These are phyloP conservation scores for Fusarium irregulare DNA, from an alignment of 2,329 filamentous ascomycete species.

Conservation along the genomic window DNA sequence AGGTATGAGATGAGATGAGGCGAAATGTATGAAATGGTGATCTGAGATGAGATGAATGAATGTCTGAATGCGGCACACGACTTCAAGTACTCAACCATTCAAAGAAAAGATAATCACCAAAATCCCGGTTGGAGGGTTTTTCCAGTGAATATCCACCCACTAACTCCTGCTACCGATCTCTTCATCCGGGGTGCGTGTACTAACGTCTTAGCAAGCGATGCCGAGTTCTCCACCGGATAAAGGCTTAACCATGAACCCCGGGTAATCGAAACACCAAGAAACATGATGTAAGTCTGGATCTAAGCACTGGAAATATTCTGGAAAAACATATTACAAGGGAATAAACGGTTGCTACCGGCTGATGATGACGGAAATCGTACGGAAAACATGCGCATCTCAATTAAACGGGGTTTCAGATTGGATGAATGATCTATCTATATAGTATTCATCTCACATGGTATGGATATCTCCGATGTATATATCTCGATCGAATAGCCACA, in stretches of 20 bases:
- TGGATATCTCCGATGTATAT: constrained; percentile 12
- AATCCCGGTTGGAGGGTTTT: constrained; percentile 32
- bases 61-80: not conserved
- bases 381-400: constrained; percentile 1
- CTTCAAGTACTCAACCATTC: constrained; percentile 32
- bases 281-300: constrained; percentile 10
- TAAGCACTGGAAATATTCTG: constrained; percentile 5
- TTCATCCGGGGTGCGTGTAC: constrained; percentile 19
- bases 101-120: constrained; percentile 15
- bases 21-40: not conserved
- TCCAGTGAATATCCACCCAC: constrained; percentile 20
- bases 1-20: not conserved
- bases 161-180: not conserved
- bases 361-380: not conserved
- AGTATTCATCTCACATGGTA: not conserved
- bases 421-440: constrained; percentile 15
- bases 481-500: constrained; percentile 30
- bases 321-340: not conserved
- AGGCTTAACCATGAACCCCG: constrained; percentile 29
- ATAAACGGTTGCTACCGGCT: constrained; percentile 21
- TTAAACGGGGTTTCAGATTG: constrained; percentile 1
- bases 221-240: constrained; percentile 26
- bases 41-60: not conserved
- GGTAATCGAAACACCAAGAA: constrained; percentile 17
- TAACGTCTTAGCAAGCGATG: not conserved